These are phyloP conservation scores for Eucalyptus camaldulensis DNA, from an alignment of 345 rosid genomes.

Conservation along the genomic window DNA sequence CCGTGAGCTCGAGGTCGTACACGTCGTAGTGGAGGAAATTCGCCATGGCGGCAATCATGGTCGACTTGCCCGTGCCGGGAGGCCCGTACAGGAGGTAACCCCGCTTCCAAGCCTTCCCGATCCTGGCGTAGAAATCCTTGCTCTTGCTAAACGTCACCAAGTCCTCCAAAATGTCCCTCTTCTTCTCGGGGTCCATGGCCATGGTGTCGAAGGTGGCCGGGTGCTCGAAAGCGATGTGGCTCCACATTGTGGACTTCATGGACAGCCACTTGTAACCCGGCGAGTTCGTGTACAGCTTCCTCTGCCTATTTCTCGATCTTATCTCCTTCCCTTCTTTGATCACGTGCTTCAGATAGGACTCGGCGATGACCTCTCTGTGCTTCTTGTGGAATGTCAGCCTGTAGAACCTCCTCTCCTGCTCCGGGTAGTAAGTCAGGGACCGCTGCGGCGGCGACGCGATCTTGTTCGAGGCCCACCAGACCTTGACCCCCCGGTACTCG, in stretches of 20 bases:
- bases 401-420: constrained; percentile 42
- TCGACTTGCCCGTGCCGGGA: constrained; percentile 26
- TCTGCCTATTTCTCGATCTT: constrained; percentile 26
- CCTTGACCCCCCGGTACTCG: constrained; percentile 26
- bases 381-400: constrained; percentile 40
- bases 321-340: constrained; percentile 44
- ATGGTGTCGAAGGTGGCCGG: constrained; percentile 48
- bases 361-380: constrained; percentile 32
- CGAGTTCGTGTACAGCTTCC: constrained; percentile 56
- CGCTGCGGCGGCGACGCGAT: constrained; percentile 1
- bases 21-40: constrained; percentile 25
- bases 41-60: constrained; percentile 39
- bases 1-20: constrained; percentile 27
- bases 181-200: constrained; percentile 44
- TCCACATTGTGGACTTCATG: constrained; percentile 45
- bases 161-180: constrained; percentile 42
- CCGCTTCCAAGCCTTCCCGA: constrained; percentile 48
- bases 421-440: constrained; percentile 16
- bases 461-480: constrained; percentile 39
- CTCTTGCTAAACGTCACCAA: constrained; percentile 37
- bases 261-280: constrained; percentile 35
- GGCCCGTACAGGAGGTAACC: constrained; percentile 50
- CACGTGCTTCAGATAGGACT: constrained; percentile 32
- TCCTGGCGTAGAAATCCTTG: constrained; percentile 41
- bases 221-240: constrained; percentile 43